Base-by-base conservation (phyloP, 2,329 filamentous ascomycete species). In the Rosellinia necatrix region DNA sequence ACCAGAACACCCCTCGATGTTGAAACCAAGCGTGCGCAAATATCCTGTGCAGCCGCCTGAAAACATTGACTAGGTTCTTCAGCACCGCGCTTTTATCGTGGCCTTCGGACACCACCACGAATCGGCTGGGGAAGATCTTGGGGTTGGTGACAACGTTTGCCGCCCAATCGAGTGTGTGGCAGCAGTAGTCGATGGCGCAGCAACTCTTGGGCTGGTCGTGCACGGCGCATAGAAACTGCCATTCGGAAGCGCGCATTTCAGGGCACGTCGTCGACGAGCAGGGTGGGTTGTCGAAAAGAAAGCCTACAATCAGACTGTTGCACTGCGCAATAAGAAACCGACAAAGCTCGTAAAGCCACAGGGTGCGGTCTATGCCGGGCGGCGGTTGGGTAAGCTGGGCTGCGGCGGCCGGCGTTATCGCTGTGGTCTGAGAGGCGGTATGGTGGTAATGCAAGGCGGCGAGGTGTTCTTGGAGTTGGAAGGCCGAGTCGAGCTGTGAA, bases 21-120 rank as follows among this genome's bases (percentile, higher is more conserved):
- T 97, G 92, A 73, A 97, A 99, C 94, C 94, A 99, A 6, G 94
- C 94, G 71, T 99, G 94, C 42, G 94, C 94, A 71, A 97, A 99
- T 74, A 99, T 97, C 58, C 94, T 85, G 73, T 99, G 96, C 46
- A 97, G 84, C 12, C 94, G 84, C 53, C 94, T 85, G 74, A 99
- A 97, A 53, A 99, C 93, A 72, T 97, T 97, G 65, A 93, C 89
- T 56, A 99, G 80, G 71, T 96, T 93, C 73, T 91, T 91, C 57
- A 89, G 79, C 53, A 90, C 90, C 38, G 81, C 74, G 59, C 78
- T 81, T 70, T 81, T 83, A 67, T 84, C 84, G 69, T 85, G 81
- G 34, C 77, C 78, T 70, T 83, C 82, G 53, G 73, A 76, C 24
- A 80, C 67, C 7, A 82, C 75, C 49, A 83, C 81, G 61, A 96